Evolutionary conservation across 116 monocot species (phyloP).

Genomic region (Dioscorea cayenensis): DNA sequence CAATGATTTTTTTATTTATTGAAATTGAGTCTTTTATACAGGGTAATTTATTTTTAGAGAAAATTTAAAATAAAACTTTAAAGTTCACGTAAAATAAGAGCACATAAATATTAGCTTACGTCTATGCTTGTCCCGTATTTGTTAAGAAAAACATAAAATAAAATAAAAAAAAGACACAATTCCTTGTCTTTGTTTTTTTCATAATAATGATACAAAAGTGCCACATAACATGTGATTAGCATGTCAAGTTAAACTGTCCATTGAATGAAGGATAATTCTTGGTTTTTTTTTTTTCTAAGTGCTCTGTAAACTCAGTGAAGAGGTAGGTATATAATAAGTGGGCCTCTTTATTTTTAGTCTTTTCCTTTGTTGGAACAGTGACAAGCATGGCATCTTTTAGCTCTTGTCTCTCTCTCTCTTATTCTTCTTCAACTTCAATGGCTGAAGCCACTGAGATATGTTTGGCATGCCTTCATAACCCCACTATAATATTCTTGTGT

Average conservation of each 20-base stretch:
- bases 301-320: constrained; percentile 18
- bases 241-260: constrained; percentile 21
- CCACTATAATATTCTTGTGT: not conserved
- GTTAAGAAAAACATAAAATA: too few relatives aligned
- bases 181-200: constrained; percentile 3
- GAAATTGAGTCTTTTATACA: too few relatives aligned
- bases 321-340: not conserved
- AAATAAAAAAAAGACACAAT: constrained; percentile 5
- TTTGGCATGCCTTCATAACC: not conserved
- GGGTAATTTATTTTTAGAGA: too few relatives aligned
- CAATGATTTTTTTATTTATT: too few relatives aligned
- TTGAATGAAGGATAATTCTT: constrained; percentile 8
- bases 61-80: too few relatives aligned
- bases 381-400: constrained; percentile 1
- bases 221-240: constrained; percentile 28
- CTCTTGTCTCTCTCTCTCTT: not conserved
- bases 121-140: too few relatives aligned
- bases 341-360: not conserved
- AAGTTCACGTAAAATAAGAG: too few relatives aligned
- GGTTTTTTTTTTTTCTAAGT: constrained; percentile 16
- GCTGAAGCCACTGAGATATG: not conserved
- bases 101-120: too few relatives aligned
- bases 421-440: not conserved
- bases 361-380: not conserved
- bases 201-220: constrained; percentile 5